Base-by-base conservation (phyloP, 768 basidiomycete genomes). In the Kwoniella botswanensis region DNA sequence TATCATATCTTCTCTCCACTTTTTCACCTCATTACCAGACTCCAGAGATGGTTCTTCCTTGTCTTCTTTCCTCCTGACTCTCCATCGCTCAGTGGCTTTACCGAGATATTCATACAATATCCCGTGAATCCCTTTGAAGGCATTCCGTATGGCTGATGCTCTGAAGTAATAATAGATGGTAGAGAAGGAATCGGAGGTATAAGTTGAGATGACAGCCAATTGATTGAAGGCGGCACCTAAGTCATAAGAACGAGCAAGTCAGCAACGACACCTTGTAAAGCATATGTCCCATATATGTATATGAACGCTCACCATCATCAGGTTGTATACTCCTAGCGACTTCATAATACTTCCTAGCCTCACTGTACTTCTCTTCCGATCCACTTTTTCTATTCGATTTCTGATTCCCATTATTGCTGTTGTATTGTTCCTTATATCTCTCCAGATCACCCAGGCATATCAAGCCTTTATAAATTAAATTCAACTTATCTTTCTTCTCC, bases 401-500 rank as follows among this genome's bases (percentile, higher is more conserved):
- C 50, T 63, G 64, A 69, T 52, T 55, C 68, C 24, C 44, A 54
- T 66, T 15, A 21, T 67, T 56, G 13, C 78, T 69, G 24, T 90
- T 87, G 77, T 96, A 97, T 53, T 91, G 89, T 77, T 98, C 95
- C 68, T 91, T 88, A 84, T 99, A 99, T 53, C 97, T 88, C 70
- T 94, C 92, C 59, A 99, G 90, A 79, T 99, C 97, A 12, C 97
- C 97, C 10, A 95, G 87, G 82, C 92, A 96, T 21, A 98, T 90
- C 65, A 99, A 85, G 9, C 91, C 90, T 85, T 96, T 97, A 85
- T 90, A 91, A 54, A 94, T 85, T 55, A 92, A 89, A 11, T 89
- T 88, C n/a, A 95, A 85, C 67, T 90, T 88, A 70, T 86, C 86
- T 67, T 88, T 87, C 62, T 88, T 88, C 76, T 91, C 88, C 35